Evolutionary conservation across 169 alveolate genomes (phyloP), one percentile per base, ranked within the genome.

Genomic region (Plasmodium billcollinsi): DNA sequence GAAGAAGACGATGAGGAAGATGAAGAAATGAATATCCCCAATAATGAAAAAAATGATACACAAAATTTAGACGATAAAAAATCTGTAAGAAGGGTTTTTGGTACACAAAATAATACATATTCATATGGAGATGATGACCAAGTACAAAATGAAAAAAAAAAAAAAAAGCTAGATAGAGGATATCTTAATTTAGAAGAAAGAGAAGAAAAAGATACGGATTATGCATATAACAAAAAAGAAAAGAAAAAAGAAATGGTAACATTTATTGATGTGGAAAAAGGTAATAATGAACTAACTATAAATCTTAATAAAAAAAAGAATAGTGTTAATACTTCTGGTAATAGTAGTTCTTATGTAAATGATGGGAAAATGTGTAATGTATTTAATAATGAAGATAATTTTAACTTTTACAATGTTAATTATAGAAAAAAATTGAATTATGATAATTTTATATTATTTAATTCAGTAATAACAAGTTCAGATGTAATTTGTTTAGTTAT

Each of bases 381-480:
- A 20, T 75, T 66, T 58, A 56, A 66, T 58, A 75, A 67, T 88
- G 75, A 74, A 72, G 88, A 72, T 15, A 69, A 74, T 72, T 69
- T 59, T 61, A 88, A 88, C 43, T 88, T 72, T 75, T 74, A 75
- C 29, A 71, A 70, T 70, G 63, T 83, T 9, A 69, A 39, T 33
- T 83, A 69, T 83, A 61, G 85, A 70, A 83, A 83, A 18, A 83
- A 71, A 39, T 63, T 83, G 71, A 83, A 14, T 58, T 83, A 83
- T 61, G 99, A 98, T 70, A 96, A 98, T 80, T 97, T 99, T 18
- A 90, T 97, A 26, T 97, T 99, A 99, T 96, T 98, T 6, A 97
- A 96, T 89, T 97, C 99, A 6, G 97, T 96, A 20, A 95, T 98
- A 14, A 98, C 99, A 0, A 96, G 98, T 49, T 99, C 99, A 2